phyloP scores from a whole-genome alignment of 768 basidiomycete genomes.

The Tricholomella constricta region DNA sequence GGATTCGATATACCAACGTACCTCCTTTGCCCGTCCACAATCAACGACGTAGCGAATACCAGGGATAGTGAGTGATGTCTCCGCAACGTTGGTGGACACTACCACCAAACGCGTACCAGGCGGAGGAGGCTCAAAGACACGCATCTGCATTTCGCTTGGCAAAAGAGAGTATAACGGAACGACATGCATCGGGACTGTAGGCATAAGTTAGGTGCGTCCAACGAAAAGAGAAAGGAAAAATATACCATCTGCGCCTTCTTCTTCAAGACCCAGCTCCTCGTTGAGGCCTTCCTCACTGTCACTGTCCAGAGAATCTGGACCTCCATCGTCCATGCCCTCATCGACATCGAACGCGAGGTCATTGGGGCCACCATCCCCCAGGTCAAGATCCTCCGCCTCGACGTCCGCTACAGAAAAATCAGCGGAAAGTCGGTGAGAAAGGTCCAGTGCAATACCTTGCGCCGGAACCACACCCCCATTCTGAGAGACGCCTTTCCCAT shows the following conservation, averaged over 20 bases:
- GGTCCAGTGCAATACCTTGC: conserved; percentile 43
- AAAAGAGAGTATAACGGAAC: conserved; percentile 93
- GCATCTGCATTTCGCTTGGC: conserved; percentile 93
- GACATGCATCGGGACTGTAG: conserved; percentile 87
- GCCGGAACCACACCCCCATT: conserved; percentile 38
- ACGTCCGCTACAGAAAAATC: conserved; percentile 53
- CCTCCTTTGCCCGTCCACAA: conserved; percentile 94
- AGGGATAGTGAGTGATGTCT: conserved; percentile 96
- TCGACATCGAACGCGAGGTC: conserved; percentile 73
- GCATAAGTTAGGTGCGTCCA: not conserved
- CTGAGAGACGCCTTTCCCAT: conserved; percentile 22
- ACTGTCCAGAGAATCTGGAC: conserved; percentile 74
- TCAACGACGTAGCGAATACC: conserved; percentile 98
- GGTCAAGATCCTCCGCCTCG: conserved; percentile 80
- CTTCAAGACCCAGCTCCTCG: conserved; percentile 58
- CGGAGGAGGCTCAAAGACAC: conserved; percentile 86
- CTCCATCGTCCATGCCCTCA: conserved; percentile 57
- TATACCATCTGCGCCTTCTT: conserved; percentile 70
- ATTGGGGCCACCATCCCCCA: conserved; percentile 50
- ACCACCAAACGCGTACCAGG: conserved; percentile 83
- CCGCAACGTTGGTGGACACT: conserved; percentile 94
- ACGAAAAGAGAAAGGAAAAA: conserved; percentile 15
- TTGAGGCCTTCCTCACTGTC: conserved; percentile 64
- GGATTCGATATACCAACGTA: conserved; percentile 26
- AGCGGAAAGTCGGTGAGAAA: conserved; percentile 6